Percentiles rank a stretch among this genome's conserved stretches.
Evolutionary conservation across 805 yeast genomes (phyloP).

Genomic region (Ogataea methylovora): DNA sequence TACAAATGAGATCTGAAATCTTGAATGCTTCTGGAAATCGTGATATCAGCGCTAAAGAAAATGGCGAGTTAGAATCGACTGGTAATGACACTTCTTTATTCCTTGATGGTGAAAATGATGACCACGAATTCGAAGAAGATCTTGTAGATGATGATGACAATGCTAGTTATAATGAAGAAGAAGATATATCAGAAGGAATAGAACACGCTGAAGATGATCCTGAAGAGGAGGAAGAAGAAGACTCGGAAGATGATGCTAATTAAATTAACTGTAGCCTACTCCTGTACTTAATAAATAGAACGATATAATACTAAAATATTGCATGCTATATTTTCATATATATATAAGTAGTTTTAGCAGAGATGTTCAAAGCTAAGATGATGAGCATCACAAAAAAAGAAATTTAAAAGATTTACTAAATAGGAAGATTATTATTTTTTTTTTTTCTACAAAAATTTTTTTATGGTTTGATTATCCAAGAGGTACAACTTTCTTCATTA

Average conservation of each 20-base stretch:
- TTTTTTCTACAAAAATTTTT: conserved; percentile 3
- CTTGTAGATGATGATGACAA: conserved; percentile 27
- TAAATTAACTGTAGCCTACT: background rate
- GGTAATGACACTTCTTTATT: conserved; percentile 11
- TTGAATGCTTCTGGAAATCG: conserved; percentile 23
- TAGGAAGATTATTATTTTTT: no score
- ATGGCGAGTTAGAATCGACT: conserved; percentile 11
- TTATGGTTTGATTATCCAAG: conserved; percentile 2
- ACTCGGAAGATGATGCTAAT: conserved; percentile 1
- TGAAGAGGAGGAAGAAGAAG: conserved; percentile 2
- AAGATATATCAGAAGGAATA: conserved; percentile 1
- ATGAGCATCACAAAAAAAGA: no score
- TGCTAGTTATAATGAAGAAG: conserved; percentile 18
- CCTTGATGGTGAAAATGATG: conserved; percentile 23
- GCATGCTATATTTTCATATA: no score
- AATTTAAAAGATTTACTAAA: no score
- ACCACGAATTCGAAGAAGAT: conserved; percentile 16
- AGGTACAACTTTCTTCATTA: background rate
- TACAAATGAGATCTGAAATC: conserved; percentile 55
- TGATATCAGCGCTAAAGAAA: conserved; percentile 9
- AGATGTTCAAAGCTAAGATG: no score
- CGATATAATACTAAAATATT: no score
- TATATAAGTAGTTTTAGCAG: no score
- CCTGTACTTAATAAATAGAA: background rate
- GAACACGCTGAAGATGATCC: background rate